Evolutionary conservation across 768 basidiomycete species (phyloP).

Genomic region (Lactarius psammicola): DNA sequence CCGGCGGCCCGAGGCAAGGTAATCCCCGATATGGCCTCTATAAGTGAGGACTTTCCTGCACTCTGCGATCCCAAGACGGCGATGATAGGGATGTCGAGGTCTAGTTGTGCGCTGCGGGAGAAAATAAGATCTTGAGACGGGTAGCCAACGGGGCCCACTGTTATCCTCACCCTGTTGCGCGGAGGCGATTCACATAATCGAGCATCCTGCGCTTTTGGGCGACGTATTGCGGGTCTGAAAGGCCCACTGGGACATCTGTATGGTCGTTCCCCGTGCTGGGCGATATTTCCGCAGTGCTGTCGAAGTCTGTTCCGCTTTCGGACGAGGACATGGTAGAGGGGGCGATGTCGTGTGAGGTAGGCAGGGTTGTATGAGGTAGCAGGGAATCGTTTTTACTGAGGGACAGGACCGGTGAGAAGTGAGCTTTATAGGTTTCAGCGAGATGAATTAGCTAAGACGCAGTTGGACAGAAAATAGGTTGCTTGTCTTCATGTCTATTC

Average conservation of each 20-base stretch:
- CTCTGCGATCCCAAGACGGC: constrained; percentile 72
- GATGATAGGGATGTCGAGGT: constrained; percentile 72
- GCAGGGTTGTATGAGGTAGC: not conserved
- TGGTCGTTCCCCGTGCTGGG: not conserved
- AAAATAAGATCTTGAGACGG: not conserved
- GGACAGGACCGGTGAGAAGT: not conserved
- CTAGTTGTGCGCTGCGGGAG: constrained; percentile 55
- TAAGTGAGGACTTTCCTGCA: constrained; percentile 74
- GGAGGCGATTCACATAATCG: constrained; percentile 58
- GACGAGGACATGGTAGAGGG: not conserved
- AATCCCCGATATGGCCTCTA: constrained; percentile 74
- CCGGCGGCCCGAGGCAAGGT: constrained; percentile 69
- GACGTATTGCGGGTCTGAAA: constrained; percentile 48
- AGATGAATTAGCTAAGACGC: not conserved
- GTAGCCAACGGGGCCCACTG: constrained; percentile 14
- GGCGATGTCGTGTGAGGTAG: too few species aligned
- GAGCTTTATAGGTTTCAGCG: not conserved
- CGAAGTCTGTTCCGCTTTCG: not conserved
- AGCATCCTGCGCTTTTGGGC: constrained; percentile 50
- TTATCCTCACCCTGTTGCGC: constrained; percentile 54
- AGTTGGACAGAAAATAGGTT: not conserved
- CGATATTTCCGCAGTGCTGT: not conserved
- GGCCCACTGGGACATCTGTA: constrained; percentile 43
- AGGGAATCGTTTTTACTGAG: not conserved
- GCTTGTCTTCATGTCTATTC: not conserved